phyloP scores from a whole-genome alignment of 2,329 filamentous ascomycete genomes.

The Pyricularia grisea region DNA sequence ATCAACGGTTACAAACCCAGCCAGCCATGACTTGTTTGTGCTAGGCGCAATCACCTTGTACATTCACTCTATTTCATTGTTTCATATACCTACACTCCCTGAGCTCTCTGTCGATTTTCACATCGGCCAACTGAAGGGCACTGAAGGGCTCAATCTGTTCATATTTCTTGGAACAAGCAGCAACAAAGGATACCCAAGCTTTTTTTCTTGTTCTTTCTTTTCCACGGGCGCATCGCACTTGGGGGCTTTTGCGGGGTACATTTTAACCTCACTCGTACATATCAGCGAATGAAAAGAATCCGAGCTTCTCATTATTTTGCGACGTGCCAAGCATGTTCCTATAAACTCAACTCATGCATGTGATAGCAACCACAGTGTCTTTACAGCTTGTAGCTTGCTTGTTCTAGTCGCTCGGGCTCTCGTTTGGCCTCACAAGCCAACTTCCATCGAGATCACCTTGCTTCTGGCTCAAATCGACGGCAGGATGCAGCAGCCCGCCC shows the following conservation, averaged over 20 bases:
- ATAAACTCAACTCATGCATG: not conserved
- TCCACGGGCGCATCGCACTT: too few relatives aligned
- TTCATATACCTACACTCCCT: not conserved
- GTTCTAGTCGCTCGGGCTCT: not conserved
- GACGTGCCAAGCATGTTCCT: not conserved
- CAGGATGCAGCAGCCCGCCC: not conserved
- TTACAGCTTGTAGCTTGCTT: not conserved
- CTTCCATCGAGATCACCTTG: not conserved
- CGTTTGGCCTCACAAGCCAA: not conserved
- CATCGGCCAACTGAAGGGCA: not conserved
- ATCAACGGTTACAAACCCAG: not conserved
- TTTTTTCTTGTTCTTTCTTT: not conserved
- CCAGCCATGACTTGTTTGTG: not conserved
- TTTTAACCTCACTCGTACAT: not conserved
- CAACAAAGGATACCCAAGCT: conserved; percentile 3
- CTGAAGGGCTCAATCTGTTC: not conserved
- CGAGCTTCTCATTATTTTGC: not conserved
- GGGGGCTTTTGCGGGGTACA: not conserved
- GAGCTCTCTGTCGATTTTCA: not conserved
- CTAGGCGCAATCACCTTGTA: not conserved
- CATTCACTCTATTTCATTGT: not conserved
- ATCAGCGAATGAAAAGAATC: not conserved
- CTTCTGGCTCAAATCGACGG: not conserved
- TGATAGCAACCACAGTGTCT: not conserved
- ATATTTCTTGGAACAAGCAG: not conserved